Percentiles rank a stretch among this genome's conserved stretches.
These are phyloP conservation scores for Lasiodiplodia hormozganensis DNA, from an alignment of 2,329 filamentous ascomycete genomes.

Conservation along the genomic window DNA sequence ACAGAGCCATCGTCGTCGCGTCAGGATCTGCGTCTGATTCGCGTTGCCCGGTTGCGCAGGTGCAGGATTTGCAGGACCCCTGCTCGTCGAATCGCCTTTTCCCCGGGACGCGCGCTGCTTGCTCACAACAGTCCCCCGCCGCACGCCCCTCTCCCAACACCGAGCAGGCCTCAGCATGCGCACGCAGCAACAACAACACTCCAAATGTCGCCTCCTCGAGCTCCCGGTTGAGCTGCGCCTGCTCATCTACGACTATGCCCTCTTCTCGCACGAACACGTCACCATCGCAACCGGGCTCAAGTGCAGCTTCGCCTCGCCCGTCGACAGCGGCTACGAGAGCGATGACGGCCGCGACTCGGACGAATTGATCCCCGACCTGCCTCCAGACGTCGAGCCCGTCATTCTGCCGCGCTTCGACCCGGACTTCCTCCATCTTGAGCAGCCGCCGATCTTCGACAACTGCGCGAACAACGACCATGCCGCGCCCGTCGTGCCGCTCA, in stretches of 20 bases:
- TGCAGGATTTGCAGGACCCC: constrained; percentile 24
- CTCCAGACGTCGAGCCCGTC: constrained; percentile 42
- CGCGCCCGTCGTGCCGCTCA: constrained; percentile 31
- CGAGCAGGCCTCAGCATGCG: constrained; percentile 24
- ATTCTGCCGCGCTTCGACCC: constrained; percentile 27
- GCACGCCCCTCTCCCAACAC: constrained; percentile 14
- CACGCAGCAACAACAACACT: constrained; percentile 1
- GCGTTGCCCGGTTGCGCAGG: neutral
- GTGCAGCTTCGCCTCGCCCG: constrained; percentile 37
- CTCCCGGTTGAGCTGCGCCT: constrained; percentile 52
- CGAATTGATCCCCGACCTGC: constrained; percentile 42
- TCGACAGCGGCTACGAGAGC: constrained; percentile 36
- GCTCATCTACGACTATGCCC: constrained; percentile 50
- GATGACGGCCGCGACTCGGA: constrained; percentile 34
- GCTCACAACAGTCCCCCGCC: constrained; percentile 16
- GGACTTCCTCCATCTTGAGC: constrained; percentile 23
- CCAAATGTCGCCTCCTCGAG: constrained; percentile 34
- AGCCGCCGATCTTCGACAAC: constrained; percentile 19
- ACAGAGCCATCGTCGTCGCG: neutral
- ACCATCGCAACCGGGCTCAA: constrained; percentile 42
- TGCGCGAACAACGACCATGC: neutral
- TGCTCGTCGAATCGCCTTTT: constrained; percentile 10
- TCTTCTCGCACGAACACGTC: constrained; percentile 44
- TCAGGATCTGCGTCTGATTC: constrained; percentile 17
- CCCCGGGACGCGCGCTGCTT: constrained; percentile 6